phyloP scores from a whole-genome alignment of 305 asterid species.

The Solanum hybrid region DNA sequence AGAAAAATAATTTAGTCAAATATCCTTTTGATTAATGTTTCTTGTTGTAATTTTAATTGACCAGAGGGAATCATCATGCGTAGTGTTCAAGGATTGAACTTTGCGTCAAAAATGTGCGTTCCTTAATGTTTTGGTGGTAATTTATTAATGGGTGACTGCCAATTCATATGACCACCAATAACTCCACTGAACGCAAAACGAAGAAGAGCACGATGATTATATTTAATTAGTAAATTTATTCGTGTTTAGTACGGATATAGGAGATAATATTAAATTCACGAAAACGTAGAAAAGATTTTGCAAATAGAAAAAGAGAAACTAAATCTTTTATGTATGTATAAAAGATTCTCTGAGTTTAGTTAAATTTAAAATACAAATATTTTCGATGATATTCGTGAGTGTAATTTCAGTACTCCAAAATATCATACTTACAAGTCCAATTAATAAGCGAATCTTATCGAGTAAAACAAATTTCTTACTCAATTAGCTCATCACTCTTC shows the following conservation, averaged over 20 bases:
- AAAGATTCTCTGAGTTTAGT: not conserved
- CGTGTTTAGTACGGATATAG: not conserved
- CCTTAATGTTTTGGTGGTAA: not conserved
- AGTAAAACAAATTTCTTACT: not conserved
- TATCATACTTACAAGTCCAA: not conserved
- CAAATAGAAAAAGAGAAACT: not conserved
- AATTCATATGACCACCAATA: not conserved
- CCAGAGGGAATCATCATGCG: not conserved
- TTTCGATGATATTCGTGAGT: not conserved
- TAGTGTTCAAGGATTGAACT: not conserved
- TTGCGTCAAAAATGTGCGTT: not conserved
- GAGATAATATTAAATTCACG: not conserved
- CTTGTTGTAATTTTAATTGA: not conserved
- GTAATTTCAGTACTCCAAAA: not conserved
- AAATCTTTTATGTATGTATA: not conserved
- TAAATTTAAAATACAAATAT: not conserved
- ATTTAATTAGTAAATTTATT: not conserved
- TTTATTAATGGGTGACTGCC: not conserved
- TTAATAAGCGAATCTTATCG: not conserved
- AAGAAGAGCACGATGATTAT: not conserved
- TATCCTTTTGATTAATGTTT: not conserved
- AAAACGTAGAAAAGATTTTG: not conserved
- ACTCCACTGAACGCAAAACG: not conserved
- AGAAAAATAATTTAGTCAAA: not conserved
- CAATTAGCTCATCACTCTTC: not conserved